Conservation (phyloP, 768 basidiomycete species). For the Xerocomus brunneocitrinus region DNA sequence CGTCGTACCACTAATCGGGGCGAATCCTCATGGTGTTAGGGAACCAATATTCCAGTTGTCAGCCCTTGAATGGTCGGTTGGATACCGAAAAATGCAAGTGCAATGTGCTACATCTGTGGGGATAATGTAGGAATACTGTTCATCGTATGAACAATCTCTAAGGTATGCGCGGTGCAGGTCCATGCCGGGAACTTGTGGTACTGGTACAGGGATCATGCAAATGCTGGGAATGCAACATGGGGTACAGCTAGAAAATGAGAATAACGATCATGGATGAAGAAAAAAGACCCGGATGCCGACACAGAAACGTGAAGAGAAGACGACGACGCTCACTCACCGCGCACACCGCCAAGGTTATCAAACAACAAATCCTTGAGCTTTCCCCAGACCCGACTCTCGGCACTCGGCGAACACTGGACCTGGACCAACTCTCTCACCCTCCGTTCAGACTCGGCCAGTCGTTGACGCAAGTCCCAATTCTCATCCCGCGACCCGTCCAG, state of each 20-base stretch:
- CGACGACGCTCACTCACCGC: conserved; percentile 16
- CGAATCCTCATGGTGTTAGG: background rate
- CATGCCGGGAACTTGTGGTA: conserved; percentile 19
- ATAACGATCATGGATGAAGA: conserved; percentile 1
- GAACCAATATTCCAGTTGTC: conserved; percentile 1
- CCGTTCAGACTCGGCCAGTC: conserved; percentile 20
- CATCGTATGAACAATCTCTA: conserved; percentile 14
- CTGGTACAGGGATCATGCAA: conserved; percentile 22
- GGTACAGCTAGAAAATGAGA: conserved; percentile 12
- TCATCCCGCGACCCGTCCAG: conserved; percentile 21
- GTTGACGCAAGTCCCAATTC: conserved; percentile 21
- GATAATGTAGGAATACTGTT: conserved; percentile 17
- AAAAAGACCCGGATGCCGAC: conserved; percentile 2
- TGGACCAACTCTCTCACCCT: conserved; percentile 15
- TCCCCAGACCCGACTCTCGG: conserved; percentile 25
- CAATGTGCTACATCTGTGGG: conserved; percentile 20
- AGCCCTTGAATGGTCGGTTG: conserved; percentile 4
- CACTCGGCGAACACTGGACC: conserved; percentile 8
- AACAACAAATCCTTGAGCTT: conserved; percentile 28
- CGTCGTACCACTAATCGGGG: conserved; percentile 13
- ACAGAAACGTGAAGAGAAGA: background rate
- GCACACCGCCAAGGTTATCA: conserved; percentile 21
- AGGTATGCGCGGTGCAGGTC: conserved; percentile 22
- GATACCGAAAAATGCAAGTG: conserved; percentile 14
- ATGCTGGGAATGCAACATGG: conserved; percentile 23